Conservation (phyloP, 202 grass and related monocot species). For the Eragrostis tef region DNA sequence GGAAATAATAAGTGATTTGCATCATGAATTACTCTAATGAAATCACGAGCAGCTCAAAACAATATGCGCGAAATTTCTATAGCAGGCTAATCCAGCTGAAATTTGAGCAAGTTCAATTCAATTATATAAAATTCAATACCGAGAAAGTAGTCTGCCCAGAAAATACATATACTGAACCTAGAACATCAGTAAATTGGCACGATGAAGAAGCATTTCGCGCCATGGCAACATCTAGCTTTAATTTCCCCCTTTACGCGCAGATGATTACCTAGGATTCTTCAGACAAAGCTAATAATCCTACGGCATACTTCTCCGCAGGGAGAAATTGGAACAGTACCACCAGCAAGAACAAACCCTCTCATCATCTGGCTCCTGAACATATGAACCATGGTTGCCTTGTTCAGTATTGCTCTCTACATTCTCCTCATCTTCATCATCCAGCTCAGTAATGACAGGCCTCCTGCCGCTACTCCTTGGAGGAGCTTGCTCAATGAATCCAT, state of each 20-base stretch:
- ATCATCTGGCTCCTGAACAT: slow-evolving; percentile 85
- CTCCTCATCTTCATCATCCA: slow-evolving; percentile 56
- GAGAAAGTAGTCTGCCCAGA: neutral
- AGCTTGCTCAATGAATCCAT: slow-evolving; percentile 60
- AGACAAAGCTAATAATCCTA: neutral
- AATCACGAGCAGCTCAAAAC: neutral
- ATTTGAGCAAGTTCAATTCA: neutral
- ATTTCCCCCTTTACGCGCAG: neutral
- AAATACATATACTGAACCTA: neutral
- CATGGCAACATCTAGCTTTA: neutral
- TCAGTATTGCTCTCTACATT: slow-evolving; percentile 4
- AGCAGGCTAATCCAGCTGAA: neutral
- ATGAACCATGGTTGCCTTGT: slow-evolving; percentile 36
- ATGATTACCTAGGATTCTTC: neutral
- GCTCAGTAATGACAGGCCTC: slow-evolving; percentile 68
- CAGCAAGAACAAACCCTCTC: slow-evolving; percentile 10
- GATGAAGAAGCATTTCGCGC: neutral
- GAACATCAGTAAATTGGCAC: neutral
- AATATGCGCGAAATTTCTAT: neutral
- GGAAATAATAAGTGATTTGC: neutral
- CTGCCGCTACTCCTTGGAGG: slow-evolving; percentile 34
- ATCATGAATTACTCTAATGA: neutral
- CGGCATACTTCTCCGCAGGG: neutral
- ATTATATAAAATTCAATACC: neutral
- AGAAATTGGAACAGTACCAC: neutral